Percentiles rank a stretch among this genome's conserved stretches.
These are phyloP conservation scores for Boletus rex-veris DNA, from an alignment of 768 basidiomycete species.

Conservation along the genomic window DNA sequence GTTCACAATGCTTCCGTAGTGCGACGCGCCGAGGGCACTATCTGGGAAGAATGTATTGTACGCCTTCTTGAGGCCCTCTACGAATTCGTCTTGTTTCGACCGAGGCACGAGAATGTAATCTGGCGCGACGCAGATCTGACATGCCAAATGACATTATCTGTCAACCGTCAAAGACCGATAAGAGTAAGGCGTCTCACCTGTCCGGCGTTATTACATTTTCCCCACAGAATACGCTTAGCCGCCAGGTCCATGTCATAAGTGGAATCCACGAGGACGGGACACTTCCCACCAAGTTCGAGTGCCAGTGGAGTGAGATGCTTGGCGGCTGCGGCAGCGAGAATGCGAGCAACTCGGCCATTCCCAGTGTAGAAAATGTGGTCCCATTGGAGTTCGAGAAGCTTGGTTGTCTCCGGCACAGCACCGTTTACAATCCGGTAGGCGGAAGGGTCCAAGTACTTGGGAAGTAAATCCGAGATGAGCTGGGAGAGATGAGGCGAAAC, in stretches of 20 bases:
- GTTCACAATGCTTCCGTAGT: slow-evolving; percentile 52
- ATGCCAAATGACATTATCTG: background rate
- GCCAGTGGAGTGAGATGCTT: slow-evolving; percentile 34
- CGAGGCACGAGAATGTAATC: slow-evolving; percentile 45
- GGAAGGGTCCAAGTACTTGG: slow-evolving; percentile 51
- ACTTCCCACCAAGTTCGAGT: slow-evolving; percentile 39
- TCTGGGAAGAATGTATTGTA: slow-evolving; percentile 52
- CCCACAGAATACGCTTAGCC: slow-evolving; percentile 65
- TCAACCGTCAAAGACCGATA: background rate
- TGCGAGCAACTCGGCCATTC: slow-evolving; percentile 25
- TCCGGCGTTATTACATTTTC: slow-evolving; percentile 62
- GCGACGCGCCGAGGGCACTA: slow-evolving; percentile 42
- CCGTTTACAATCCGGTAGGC: slow-evolving; percentile 55
- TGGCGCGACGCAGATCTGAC: slow-evolving; percentile 39
- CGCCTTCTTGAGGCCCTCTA: slow-evolving; percentile 41
- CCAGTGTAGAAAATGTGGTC: slow-evolving; percentile 40
- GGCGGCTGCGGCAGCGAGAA: slow-evolving; percentile 25
- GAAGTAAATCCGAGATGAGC: slow-evolving; percentile 52
- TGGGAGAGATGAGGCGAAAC: slow-evolving; percentile 41
- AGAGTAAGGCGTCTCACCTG: slow-evolving; percentile 38
- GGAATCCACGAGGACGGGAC: slow-evolving; percentile 43
- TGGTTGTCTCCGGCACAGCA: slow-evolving; percentile 37
- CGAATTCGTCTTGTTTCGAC: slow-evolving; percentile 44
- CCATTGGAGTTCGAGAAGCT: slow-evolving; percentile 30
- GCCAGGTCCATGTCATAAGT: slow-evolving; percentile 44